Evolutionary conservation across 345 rosid genomes (phyloP).

Genomic region (Geranium rotundifolium): DNA sequence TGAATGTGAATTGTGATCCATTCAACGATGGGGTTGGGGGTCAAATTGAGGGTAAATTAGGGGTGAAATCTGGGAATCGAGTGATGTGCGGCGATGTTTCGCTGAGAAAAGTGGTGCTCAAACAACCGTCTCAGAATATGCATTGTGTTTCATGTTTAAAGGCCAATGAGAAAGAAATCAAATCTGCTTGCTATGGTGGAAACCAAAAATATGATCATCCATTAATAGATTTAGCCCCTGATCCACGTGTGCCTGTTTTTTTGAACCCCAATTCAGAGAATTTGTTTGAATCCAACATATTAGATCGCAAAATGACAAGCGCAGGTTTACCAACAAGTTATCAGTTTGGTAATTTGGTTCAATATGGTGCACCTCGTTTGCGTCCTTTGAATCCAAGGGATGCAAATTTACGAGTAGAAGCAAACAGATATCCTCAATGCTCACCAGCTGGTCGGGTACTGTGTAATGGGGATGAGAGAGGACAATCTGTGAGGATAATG

Average conservation of each 20-base stretch:
- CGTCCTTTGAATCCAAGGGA: slow-evolving; percentile 16
- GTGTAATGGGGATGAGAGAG: neutral
- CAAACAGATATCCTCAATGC: slow-evolving; percentile 1
- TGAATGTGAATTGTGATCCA: neutral
- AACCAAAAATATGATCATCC: slow-evolving; percentile 5
- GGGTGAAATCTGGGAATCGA: neutral
- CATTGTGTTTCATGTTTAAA: neutral
- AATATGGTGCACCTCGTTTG: neutral
- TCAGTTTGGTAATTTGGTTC: neutral
- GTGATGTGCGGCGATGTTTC: slow-evolving; percentile 2
- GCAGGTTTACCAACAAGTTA: neutral
- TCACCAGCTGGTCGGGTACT: neutral
- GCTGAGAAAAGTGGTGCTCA: slow-evolving; percentile 13
- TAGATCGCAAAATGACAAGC: neutral
- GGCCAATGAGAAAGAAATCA: neutral
- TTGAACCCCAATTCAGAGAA: slow-evolving; percentile 2
- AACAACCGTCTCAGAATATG: slow-evolving; percentile 5
- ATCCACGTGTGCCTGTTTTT: neutral
- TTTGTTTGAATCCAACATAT: neutral
- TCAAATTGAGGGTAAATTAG: neutral
- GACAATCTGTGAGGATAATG: neutral
- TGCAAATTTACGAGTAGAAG: slow-evolving; percentile 8
- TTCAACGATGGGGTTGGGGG: neutral
- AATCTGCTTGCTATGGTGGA: neutral
- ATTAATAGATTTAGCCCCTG: slow-evolving; percentile 6